These are phyloP conservation scores for Rubus idaeus DNA, from an alignment of 306 rosid species.

Conservation along the genomic window DNA sequence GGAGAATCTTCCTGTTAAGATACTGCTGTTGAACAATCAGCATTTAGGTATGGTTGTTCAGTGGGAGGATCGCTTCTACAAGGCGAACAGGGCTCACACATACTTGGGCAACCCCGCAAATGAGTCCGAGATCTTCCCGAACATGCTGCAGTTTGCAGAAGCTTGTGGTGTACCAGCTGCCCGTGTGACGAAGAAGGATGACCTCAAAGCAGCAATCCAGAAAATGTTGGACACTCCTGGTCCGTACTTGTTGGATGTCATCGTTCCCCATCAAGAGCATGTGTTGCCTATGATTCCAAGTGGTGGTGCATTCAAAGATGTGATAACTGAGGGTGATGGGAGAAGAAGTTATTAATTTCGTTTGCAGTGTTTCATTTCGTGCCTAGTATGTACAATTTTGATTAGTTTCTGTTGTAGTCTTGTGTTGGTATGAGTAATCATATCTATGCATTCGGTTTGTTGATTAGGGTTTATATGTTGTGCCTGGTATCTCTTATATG, in stretches of 20 bases:
- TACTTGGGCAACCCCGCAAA: slow-evolving; percentile 73
- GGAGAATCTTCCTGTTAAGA: slow-evolving; percentile 81
- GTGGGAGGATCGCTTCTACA: slow-evolving; percentile 94
- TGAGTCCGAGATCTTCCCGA: slow-evolving; percentile 66
- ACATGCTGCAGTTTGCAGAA: slow-evolving; percentile 81
- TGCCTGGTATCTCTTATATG: not conserved
- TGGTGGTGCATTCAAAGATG: slow-evolving; percentile 82
- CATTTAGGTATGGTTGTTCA: slow-evolving; percentile 96
- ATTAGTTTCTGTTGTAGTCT: not conserved
- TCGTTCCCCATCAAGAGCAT: slow-evolving; percentile 94
- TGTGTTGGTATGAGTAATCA: not conserved
- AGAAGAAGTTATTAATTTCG: slow-evolving; percentile 48
- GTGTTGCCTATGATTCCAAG: slow-evolving; percentile 96
- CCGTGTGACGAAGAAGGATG: slow-evolving; percentile 62
- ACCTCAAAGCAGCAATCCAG: slow-evolving; percentile 65
- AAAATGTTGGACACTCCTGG: slow-evolving; percentile 86
- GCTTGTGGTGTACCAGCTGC: slow-evolving; percentile 79
- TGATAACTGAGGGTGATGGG: slow-evolving; percentile 89
- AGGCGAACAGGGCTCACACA: slow-evolving; percentile 76
- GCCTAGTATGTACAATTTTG: slow-evolving; percentile 26
- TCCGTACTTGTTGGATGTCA: slow-evolving; percentile 82
- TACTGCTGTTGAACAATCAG: slow-evolving; percentile 77
- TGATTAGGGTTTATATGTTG: not conserved
- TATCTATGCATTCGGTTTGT: not conserved
- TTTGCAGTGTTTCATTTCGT: not conserved